Base-by-base conservation (phyloP, 176 grass and related monocot species). In the Oryza meridionalis region DNA sequence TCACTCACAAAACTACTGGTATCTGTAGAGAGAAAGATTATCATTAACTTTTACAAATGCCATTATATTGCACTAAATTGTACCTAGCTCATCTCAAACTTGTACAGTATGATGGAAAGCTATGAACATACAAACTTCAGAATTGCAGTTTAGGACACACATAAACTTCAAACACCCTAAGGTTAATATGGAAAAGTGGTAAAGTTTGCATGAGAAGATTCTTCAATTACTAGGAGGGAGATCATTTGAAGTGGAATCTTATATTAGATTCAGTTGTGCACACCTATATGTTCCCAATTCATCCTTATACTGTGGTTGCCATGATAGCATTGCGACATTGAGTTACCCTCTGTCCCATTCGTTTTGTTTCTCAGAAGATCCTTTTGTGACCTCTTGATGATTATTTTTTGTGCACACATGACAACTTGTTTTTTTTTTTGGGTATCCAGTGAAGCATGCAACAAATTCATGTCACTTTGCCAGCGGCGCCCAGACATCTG, bases 381-480 rank as follows among this genome's bases (percentile, higher is more conserved):
- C 72, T 84, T 84, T 75, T 71, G 19, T 84, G 86, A 21, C 21
- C 22, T 71, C 70, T 85, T 83, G 46, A 16, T 55, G 73, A 35
- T 83, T 22, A 70, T 65, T 17, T 17, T 73, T 70, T 69, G 67
- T n/a, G 64, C 75, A 67, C 59, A 37, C 79, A 53, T 82, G 37
- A 83, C 62, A 88, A 68, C 29, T 31, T 31, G 64, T 76, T 82
- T 21, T 82, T 55, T 67, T 81, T 84, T 26, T 83, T 77, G 17
- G 1, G 6, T 86, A 24, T 90, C 69, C 97, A 99, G 97, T 21
- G 97, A 99, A 90, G 93, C 93, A 67, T 99, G 93, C 88, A 86
- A 72, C 68, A 92, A 92, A 79, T 99, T 96, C 88, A 88, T 92
- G 77, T 90, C 87, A 78, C 78, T 99, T 84, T 99, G 89, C 77